Conservation (phyloP, 108 stramenopile genomes). For the Discostella stelligeroides region DNA sequence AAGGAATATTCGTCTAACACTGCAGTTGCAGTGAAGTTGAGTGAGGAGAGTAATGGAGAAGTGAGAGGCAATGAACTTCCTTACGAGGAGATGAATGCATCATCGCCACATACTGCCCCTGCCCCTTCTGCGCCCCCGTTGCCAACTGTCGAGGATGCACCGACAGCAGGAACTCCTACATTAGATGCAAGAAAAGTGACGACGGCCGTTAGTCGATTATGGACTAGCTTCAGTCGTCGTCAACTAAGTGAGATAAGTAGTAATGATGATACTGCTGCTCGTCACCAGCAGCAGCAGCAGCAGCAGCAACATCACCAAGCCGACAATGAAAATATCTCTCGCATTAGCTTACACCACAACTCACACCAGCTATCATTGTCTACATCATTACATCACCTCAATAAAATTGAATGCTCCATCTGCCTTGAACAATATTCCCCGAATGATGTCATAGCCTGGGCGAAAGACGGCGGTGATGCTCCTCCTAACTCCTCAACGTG, state of each 20-base stretch:
- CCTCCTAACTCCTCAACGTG: not conserved
- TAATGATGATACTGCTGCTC: no score
- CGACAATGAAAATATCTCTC: not conserved
- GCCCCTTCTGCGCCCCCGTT: not conserved
- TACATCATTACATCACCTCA: not conserved
- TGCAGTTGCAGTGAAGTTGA: no score
- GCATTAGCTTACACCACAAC: not conserved
- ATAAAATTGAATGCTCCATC: slow-evolving; percentile 41
- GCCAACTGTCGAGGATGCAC: not conserved
- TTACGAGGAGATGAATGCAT: not conserved
- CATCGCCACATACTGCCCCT: no score
- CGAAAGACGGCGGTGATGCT: slow-evolving; percentile 45
- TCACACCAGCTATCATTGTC: no score
- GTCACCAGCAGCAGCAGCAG: no score
- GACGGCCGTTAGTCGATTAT: no score
- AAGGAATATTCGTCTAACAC: not conserved
- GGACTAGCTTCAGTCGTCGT: no score
- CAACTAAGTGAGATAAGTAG: no score
- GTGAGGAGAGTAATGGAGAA: not conserved
- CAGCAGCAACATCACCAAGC: no score
- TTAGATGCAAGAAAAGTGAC: no score
- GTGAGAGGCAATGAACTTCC: not conserved
- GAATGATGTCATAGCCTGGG: slow-evolving; percentile 44
- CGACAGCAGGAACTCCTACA: not conserved
- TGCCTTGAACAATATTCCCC: slow-evolving; percentile 34